Percentiles rank a stretch among this genome's conserved stretches.
Evolutionary conservation across 139 green algal species (phyloP).

Genomic region (Pycnococcus provasolii): DNA sequence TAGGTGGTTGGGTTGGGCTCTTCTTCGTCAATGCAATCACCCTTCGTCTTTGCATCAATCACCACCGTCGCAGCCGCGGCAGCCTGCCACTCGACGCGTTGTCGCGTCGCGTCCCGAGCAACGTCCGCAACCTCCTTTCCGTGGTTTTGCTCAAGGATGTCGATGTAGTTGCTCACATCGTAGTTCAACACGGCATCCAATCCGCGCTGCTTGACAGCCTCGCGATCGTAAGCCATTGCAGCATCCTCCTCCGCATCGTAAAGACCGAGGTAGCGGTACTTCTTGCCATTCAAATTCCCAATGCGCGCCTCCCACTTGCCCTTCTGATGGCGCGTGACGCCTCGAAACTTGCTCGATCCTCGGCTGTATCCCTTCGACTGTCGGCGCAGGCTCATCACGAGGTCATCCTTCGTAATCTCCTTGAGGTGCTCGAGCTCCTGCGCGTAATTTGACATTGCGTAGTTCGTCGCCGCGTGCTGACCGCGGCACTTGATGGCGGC

Average conservation of each 20-base stretch:
- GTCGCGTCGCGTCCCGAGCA: too few species aligned
- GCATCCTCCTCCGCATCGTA: conserved; percentile 52
- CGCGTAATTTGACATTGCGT: conserved; percentile 46
- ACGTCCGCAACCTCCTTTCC: not conserved
- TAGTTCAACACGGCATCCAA: conserved; percentile 63
- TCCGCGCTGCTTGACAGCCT: conserved; percentile 42
- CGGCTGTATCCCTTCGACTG: conserved; percentile 50
- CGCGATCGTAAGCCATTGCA: conserved; percentile 59
- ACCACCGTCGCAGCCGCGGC: too few species aligned
- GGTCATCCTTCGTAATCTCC: conserved; percentile 50
- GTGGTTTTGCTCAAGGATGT: conserved; percentile 18
- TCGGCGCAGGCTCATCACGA: conserved; percentile 52
- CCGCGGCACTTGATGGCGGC: conserved; percentile 52
- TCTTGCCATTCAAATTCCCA: conserved; percentile 42
- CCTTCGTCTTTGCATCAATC: too few species aligned
- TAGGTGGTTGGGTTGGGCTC: too few species aligned
- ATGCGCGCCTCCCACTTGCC: conserved; percentile 61
- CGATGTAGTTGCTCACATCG: conserved; percentile 33
- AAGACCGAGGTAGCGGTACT: conserved; percentile 59
- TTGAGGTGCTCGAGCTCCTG: conserved; percentile 42
- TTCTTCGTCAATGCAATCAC: too few species aligned
- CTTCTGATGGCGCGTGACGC: conserved; percentile 65
- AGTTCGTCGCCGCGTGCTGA: conserved; percentile 54
- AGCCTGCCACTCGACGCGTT: too few species aligned
- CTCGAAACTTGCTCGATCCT: conserved; percentile 44